Conservation (phyloP, 306 rosid genomes). For the Erythrophleum fordii region DNA sequence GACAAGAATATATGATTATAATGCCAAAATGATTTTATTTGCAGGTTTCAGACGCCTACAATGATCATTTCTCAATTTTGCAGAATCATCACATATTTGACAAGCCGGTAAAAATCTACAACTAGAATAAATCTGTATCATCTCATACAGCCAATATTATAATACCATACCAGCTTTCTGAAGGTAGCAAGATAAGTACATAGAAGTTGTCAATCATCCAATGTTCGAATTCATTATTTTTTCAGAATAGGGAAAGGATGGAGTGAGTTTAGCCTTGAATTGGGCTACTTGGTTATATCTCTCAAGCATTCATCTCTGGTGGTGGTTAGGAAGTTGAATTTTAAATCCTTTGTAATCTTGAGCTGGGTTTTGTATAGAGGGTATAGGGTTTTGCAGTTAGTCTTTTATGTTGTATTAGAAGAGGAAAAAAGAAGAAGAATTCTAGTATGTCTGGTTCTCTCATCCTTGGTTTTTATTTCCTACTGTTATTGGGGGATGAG, state of each 20-base stretch:
- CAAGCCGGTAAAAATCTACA: conserved; percentile 80
- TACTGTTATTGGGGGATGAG: conserved; percentile 2
- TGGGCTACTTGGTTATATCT: conserved; percentile 22
- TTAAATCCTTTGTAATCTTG: conserved; percentile 35
- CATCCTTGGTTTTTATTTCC: conserved; percentile 31
- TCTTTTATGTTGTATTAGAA: too few relatives aligned
- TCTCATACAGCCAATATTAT: conserved; percentile 1
- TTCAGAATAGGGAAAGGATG: conserved; percentile 17
- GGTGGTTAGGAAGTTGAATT: conserved; percentile 18
- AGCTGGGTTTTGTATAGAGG: conserved; percentile 42
- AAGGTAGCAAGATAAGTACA: neutral
- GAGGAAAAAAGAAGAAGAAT: too few relatives aligned
- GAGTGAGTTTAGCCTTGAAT: conserved; percentile 22
- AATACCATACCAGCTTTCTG: conserved; percentile 15
- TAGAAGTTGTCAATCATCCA: conserved; percentile 26
- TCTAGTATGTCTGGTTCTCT: conserved; percentile 23
- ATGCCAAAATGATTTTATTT: conserved; percentile 15
- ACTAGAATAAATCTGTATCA: conserved; percentile 40
- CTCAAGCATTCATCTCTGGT: conserved; percentile 7
- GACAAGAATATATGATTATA: conserved; percentile 9
- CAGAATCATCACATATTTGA: conserved; percentile 77
- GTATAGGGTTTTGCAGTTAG: conserved; percentile 33
- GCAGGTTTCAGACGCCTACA: neutral
- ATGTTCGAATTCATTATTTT: conserved; percentile 24
- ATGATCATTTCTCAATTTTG: conserved; percentile 44